Percentiles rank a stretch among this genome's conserved stretches.
Conservation (phyloP, 352 stramenopile species). For the Phytophthora sansomeana region DNA sequence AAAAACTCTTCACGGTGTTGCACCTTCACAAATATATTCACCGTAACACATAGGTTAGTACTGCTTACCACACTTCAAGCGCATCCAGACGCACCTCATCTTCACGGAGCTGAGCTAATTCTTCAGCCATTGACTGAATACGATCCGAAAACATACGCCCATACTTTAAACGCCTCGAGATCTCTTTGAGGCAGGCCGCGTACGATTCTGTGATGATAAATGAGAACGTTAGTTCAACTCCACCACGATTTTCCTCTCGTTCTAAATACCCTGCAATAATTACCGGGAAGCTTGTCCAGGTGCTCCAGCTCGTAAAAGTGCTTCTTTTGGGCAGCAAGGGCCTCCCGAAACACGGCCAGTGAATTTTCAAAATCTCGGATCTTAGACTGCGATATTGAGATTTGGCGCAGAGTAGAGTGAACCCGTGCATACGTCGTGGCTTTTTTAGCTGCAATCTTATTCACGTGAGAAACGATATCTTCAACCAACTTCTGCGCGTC, state of each 20-base stretch:
- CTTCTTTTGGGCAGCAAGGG: constrained; percentile 76
- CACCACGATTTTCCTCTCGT: not conserved
- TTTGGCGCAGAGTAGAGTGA: constrained; percentile 68
- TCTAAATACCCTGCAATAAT: not conserved
- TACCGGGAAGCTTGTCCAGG: constrained; percentile 81
- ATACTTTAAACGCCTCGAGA: constrained; percentile 76
- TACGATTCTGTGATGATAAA: constrained; percentile 66
- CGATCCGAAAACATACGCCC: constrained; percentile 77
- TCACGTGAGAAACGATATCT: constrained; percentile 63
- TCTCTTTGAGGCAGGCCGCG: constrained; percentile 78
- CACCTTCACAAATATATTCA: constrained; percentile 42
- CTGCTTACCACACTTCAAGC: not conserved
- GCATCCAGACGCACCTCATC: constrained; percentile 58
- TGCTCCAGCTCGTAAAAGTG: constrained; percentile 90
- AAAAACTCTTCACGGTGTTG: constrained; percentile 81
- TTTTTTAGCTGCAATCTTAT: constrained; percentile 67
- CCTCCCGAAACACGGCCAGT: constrained; percentile 83
- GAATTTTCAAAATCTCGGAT: constrained; percentile 92
- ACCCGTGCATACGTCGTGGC: constrained; percentile 61
- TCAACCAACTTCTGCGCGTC: constrained; percentile 69
- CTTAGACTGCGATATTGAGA: constrained; percentile 84
- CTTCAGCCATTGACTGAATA: constrained; percentile 89
- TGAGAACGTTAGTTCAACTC: not conserved
- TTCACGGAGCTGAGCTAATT: constrained; percentile 82
- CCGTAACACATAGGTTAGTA: constrained; percentile 16